Base-by-base conservation (phyloP, 2,329 filamentous ascomycete genomes). In the Paramyrothecium sp. region DNA sequence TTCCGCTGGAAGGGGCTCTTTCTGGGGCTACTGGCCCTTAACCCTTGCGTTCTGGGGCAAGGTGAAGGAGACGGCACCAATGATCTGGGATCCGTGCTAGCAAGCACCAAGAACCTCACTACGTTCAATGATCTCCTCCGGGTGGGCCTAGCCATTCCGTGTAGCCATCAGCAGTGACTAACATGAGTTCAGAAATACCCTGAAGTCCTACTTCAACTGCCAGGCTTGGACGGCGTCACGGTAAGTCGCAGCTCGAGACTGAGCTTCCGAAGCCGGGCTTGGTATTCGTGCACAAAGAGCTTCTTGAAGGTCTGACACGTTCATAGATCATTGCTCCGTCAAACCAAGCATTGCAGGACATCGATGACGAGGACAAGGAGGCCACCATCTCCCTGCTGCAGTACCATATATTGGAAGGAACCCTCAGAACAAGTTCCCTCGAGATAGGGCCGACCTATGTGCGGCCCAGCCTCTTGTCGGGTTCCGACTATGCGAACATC, bases 321-420 rank as follows among this genome's bases (percentile, higher is more conserved):
- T 4, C 38, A 17, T 20, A 73, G 72, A 76, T 88, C 61, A 81
- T 87, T 61, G 85, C 81, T 0, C 86, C 86, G 10, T 81, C 75
- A 58, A 83, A 87, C 63, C 73, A 75, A 2, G 84, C 84, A 17
- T 86, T 88, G 71, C 73, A 79, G 19, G 75, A 78, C 54, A 82
- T 86, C 53, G 70, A 76, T 10, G 67, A 74, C 10, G 73, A 82
- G 5, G 70, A 81, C 63, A 67, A 71, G 53, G 71, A 73, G 44
- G 73, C 83, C 10, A 72, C 77, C 3, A 69, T 77, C n/a, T 69
- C 71, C 34, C 77, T 89, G 33, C 77, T 89, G 5, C 73, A 80
- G 53, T 89, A 89, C 69, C 86, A 89, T 71, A 79, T 89, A 53
- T 73, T 89, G 23, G 75, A 80, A 53, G 80, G 78, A 52, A 78